Base-by-base conservation (phyloP, 148 eudicot genomes). In the Rhododendron vialii region DNA sequence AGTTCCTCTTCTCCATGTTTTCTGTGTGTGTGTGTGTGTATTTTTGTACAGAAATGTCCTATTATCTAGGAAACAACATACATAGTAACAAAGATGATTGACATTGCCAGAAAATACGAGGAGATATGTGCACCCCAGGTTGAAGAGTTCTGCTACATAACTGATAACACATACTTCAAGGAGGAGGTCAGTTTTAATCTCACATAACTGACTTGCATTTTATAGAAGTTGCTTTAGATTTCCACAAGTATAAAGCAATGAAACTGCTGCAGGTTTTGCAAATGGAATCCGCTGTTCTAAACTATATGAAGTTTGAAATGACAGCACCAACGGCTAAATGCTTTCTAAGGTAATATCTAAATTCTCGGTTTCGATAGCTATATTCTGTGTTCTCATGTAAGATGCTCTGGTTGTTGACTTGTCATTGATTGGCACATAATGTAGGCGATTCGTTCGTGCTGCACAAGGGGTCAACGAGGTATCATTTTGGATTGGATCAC, bases 101-200 rank as follows among this genome's bases (percentile, higher is more conserved):
- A 65, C 17, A 69, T 35, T 88, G 45, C 13, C 95, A 95, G 99
- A 78, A 95, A 97, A 87, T 97, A 95, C 78, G 99, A 97, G 88
- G 99, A 97, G 92, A 95, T 97, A 57, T 97, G 99, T 92, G 98
- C 99, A 22, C 99, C 99, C 57, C 98, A 93, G 88, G 98, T 97
- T 86, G 99, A 97, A 91, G 98, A 97, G 83, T 97, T 93, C 85
- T 97, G 99, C 86, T 95, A 94, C 87, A 97, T 97, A 41, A 97
- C 99, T 0, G 99, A 97, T 84, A 95, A 95, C 90, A 97, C 99
- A 61, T 97, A 97, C 90, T 92, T 93, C 84, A 95, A 92, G 90
- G 99, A 97, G 2, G 99, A 97, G 96, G 99, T 96, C 59, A 35
- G 86, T 50, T 67, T 81, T 30, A 45, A 53, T 83, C 43, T 84